phyloP scores from a whole-genome alignment of 116 monocot species.

The Dioscorea cayenensis region DNA sequence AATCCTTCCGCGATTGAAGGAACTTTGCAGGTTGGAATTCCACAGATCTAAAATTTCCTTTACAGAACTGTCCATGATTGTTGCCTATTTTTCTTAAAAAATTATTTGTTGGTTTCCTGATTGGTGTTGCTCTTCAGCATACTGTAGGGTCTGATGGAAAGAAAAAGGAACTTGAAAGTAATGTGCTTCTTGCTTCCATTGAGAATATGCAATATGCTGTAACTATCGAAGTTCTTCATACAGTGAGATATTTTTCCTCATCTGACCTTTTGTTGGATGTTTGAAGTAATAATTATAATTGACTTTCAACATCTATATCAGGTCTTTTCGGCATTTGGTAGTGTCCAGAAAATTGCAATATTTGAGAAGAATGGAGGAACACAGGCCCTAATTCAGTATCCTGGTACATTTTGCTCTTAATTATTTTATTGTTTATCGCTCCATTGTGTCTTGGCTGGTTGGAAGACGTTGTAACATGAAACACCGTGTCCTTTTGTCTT shows the following conservation, averaged over 20 bases:
- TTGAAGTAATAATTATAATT: neutral
- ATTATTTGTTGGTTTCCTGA: neutral
- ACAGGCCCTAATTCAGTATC: constrained; percentile 66
- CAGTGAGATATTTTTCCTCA: constrained; percentile 21
- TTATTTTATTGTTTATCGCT: too few relatives aligned
- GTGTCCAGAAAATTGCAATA: constrained; percentile 67
- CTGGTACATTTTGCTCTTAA: neutral
- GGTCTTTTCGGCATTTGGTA: constrained; percentile 77
- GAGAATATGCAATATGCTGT: constrained; percentile 69
- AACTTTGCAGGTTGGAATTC: constrained; percentile 44
- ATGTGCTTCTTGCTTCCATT: constrained; percentile 67
- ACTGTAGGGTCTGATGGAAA: constrained; percentile 59
- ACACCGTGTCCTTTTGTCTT: too few relatives aligned
- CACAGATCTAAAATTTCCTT: neutral
- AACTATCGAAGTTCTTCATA: constrained; percentile 67
- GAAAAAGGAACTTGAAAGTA: constrained; percentile 60
- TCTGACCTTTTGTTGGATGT: neutral
- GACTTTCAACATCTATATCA: constrained; percentile 10
- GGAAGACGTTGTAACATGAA: too few relatives aligned
- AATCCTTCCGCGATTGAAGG: constrained; percentile 69
- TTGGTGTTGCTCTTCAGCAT: constrained; percentile 23
- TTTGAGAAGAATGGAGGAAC: constrained; percentile 72
- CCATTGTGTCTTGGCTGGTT: too few relatives aligned
- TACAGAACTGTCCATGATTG: too few relatives aligned
- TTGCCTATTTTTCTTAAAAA: too few relatives aligned